Evolutionary conservation across 2,329 filamentous ascomycete species (phyloP).

Genomic region (Parafenestella ontariensis): DNA sequence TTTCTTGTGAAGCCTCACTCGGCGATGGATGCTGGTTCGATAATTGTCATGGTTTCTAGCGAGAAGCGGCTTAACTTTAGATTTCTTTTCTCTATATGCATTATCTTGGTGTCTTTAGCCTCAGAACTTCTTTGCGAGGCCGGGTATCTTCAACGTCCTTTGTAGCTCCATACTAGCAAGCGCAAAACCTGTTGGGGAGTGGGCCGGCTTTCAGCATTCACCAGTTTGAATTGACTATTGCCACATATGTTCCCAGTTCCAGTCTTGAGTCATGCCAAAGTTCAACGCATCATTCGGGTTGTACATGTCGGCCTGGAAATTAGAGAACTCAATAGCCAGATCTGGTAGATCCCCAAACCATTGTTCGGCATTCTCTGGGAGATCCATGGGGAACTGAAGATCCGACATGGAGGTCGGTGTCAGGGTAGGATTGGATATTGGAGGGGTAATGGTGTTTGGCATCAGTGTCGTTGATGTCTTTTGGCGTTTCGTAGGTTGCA

Average conservation of each 20-base stretch:
- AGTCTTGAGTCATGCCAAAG: constrained; percentile 14
- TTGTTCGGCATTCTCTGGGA: constrained; percentile 14
- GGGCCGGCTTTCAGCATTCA: background rate
- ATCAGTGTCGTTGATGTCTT: constrained; percentile 4
- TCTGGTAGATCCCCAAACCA: constrained; percentile 21
- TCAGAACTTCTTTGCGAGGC: background rate
- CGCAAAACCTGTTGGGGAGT: background rate
- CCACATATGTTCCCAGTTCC: constrained; percentile 29
- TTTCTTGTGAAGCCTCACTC: background rate
- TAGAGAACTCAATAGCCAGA: constrained; percentile 15
- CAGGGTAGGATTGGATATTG: constrained; percentile 3
- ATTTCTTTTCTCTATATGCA: background rate
- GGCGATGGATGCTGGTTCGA: background rate
- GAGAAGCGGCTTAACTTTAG: background rate
- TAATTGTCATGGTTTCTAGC: background rate
- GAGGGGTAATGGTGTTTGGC: constrained; percentile 1
- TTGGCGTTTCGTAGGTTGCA: constrained; percentile 9
- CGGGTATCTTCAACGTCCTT: background rate
- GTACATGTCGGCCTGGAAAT: constrained; percentile 12
- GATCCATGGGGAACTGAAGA: background rate
- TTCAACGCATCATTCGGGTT: constrained; percentile 14
- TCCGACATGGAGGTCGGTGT: constrained; percentile 4
- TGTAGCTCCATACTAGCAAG: background rate
- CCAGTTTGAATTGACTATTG: constrained; percentile 6
- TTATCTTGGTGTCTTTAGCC: background rate